Evolutionary conservation across 2,329 filamentous ascomycete species (phyloP), one percentile per base, ranked within the genome.

Genomic region (Apiospora malaysiana): DNA sequence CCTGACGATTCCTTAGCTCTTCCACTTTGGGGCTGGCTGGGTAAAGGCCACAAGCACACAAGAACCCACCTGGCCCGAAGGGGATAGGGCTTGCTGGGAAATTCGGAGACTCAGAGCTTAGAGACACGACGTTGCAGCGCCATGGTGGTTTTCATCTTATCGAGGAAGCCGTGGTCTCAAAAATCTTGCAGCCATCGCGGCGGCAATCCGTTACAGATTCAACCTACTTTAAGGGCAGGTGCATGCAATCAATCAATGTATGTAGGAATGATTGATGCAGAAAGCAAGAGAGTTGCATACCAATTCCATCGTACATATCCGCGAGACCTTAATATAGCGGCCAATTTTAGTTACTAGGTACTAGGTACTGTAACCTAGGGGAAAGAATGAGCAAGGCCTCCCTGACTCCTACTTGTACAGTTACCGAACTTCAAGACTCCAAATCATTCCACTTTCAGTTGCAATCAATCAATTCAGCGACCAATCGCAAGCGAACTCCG

Each of bases 71-170:
- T 32, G 56, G 21, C 56, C 21, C 56, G 56, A 63, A 63, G 18
- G 7, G 56, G 56, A 23, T n/a, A 63, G 37, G 56, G 5, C 56
- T 63, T 32, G 56, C 40, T 63, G 56, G 56, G 56, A 63, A 63
- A 63, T 63, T 63, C 56, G 27, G 32, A 63, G 56, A 63, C 56
- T 63, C 56, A 23, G 32, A 63, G 56, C 56, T 40, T 40, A 63
- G 56, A 63, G 56, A 63, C 56, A 37, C 56, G 32, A 63, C 56
- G 56, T 63, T 63, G 56, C 56, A 63, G 56, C 56, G 32, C 56
- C 56, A 23, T n/a, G 56, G 32, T 4, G 56, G 18, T 18, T 18
- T 23, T 63, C 56, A 63, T 63, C 40, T 63, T 3, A 40, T n/a
- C 56, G 56, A 63, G 56, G 56, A 63, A 40, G 56, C 56, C 56